These are phyloP conservation scores for Komagataella populi DNA, from an alignment of 805 yeast genomes.

Conservation along the genomic window DNA sequence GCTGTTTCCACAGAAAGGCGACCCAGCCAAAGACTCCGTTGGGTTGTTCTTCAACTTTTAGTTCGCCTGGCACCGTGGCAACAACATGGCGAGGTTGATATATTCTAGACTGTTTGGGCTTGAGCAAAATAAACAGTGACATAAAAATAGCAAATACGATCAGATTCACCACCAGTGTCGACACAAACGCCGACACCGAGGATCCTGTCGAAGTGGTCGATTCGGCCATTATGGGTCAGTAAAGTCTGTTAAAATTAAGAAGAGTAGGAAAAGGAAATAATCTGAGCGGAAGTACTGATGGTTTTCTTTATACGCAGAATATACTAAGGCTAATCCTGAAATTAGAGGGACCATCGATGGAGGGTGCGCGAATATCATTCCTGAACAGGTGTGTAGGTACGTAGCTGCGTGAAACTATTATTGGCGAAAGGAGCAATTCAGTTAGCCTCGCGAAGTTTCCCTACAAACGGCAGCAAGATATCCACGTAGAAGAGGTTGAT, in stretches of 20 bases:
- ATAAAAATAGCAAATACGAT: conserved; percentile 27
- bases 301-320: not conserved
- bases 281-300: not conserved
- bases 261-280: not conserved
- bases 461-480: not conserved
- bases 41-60: conserved; percentile 29
- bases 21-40: conserved; percentile 43
- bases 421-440: not conserved
- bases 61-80: conserved; percentile 29
- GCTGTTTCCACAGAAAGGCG: conserved; percentile 31
- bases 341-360: not conserved
- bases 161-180: conserved; percentile 30
- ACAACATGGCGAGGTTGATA: conserved; percentile 38
- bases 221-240: conserved; percentile 1
- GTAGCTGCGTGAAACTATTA: not conserved
- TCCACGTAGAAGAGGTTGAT: not conserved
- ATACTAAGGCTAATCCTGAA: too few species aligned
- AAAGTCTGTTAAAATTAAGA: not conserved
- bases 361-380: not conserved
- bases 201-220: conserved; percentile 7
- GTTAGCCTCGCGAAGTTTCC: not conserved
- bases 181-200: conserved; percentile 35
- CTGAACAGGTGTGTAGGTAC: not conserved
- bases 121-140: conserved; percentile 22
- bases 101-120: conserved; percentile 30